A percentile compares a stretch with the other conserved stretches of the same genome.
phyloP scores from a whole-genome alignment of 179 eudicot genomes.

The Silene coronaria region DNA sequence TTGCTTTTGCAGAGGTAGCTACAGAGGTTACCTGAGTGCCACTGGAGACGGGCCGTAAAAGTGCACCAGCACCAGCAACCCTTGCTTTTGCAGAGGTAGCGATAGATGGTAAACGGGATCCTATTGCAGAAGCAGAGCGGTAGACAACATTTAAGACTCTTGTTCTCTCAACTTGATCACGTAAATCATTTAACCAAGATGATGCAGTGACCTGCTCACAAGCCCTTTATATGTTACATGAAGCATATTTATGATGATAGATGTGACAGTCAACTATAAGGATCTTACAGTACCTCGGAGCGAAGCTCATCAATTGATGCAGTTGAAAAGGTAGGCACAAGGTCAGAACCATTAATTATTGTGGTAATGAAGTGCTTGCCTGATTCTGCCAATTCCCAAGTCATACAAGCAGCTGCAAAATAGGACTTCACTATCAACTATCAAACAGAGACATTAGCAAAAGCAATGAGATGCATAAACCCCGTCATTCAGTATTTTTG shows the following conservation, averaged over 20 bases:
- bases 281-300: conserved; percentile 57
- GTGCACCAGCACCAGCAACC: conserved; percentile 91
- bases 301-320: conserved; percentile 92
- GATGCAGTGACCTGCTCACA: conserved; percentile 80
- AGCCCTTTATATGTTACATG: conserved; percentile 4
- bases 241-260: conserved; percentile 1
- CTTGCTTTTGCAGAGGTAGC: conserved; percentile 78
- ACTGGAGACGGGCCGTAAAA: conserved; percentile 79
- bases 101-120: conserved; percentile 89
- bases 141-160: conserved; percentile 75
- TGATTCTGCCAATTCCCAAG: conserved; percentile 96
- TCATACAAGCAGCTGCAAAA: conserved; percentile 95
- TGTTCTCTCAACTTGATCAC: conserved; percentile 86
- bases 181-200: conserved; percentile 91
- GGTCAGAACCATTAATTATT: conserved; percentile 81
- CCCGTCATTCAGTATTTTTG: background rate
- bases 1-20: too few relatives aligned
- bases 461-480: background rate
- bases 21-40: conserved; percentile 63
- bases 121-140: conserved; percentile 91
- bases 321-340: conserved; percentile 92
- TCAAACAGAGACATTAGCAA: conserved; percentile 2
- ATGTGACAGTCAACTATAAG: background rate
- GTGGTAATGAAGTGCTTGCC: conserved; percentile 85
- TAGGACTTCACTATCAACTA: conserved; percentile 10